phyloP scores from a whole-genome alignment of 495 filamentous ascomycete species.

The Glonium stellatum region DNA sequence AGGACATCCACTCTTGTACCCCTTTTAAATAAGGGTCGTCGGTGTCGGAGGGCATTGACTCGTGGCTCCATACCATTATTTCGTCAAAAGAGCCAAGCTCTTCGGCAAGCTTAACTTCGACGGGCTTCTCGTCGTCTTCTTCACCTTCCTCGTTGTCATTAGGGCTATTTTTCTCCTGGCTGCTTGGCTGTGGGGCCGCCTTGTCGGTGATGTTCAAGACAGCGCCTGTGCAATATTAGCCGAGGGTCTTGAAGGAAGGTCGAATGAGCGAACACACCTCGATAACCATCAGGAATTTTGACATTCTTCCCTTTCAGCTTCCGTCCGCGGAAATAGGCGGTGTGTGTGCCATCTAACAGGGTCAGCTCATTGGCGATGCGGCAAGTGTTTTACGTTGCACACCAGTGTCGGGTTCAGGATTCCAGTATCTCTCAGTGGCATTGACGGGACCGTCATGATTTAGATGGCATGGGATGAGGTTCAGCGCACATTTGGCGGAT shows the following conservation, averaged over 20 bases:
- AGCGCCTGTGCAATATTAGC: constrained; percentile 2
- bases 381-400: constrained; percentile 23
- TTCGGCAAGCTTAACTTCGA: constrained; percentile 41
- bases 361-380: background rate
- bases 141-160: constrained; percentile 36
- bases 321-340: constrained; percentile 74
- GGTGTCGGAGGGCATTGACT: constrained; percentile 41
- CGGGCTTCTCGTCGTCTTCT: constrained; percentile 36
- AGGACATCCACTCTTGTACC: constrained; percentile 74
- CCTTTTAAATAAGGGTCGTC: constrained; percentile 54
- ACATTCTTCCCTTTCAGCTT: constrained; percentile 65
- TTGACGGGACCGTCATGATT: constrained; percentile 69
- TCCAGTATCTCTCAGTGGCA: constrained; percentile 66
- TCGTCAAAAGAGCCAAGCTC: constrained; percentile 65
- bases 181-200: constrained; percentile 6
- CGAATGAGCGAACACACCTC: background rate
- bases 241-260: too few relatives aligned
- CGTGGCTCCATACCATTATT: constrained; percentile 79
- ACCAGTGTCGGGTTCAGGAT: constrained; percentile 39
- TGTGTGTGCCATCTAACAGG: constrained; percentile 39
- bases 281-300: constrained; percentile 65
- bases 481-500: constrained; percentile 51
- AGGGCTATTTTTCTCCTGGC: constrained; percentile 2
- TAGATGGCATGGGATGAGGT: constrained; percentile 80
- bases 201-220: constrained; percentile 26